Percentiles rank a stretch among this genome's conserved stretches.
Conservation (phyloP, 2,329 filamentous ascomycete genomes). For the Penicillium verrucosum region DNA sequence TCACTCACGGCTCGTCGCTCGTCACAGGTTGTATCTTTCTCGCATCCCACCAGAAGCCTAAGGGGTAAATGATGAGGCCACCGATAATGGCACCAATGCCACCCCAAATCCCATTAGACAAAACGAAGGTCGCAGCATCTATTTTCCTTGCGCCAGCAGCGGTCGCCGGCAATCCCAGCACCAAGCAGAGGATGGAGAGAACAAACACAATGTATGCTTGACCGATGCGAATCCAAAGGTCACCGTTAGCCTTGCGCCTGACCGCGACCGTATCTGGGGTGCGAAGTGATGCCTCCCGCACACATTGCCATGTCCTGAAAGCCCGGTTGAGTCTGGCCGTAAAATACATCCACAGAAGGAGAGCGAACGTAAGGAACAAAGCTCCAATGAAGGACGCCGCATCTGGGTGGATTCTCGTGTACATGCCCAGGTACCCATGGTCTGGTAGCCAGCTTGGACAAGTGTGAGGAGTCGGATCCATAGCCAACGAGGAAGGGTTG, state of each 20-base stretch:
- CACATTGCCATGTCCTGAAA: background rate
- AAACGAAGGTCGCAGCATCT: background rate
- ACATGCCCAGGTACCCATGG: background rate
- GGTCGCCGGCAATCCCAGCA: background rate
- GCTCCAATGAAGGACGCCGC: background rate
- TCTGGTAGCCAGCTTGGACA: background rate
- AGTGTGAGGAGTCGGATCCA: fast-evolving
- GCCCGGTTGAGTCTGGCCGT: fast-evolving
- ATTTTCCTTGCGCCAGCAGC: background rate
- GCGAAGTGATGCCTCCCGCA: background rate
- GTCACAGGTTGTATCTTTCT: background rate
- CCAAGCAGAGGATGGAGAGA: background rate
- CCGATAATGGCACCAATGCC: background rate
- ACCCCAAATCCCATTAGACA: background rate
- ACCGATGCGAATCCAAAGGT: background rate
- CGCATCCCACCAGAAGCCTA: background rate
- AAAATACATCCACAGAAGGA: background rate
- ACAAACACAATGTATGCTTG: background rate
- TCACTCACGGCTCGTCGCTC: background rate
- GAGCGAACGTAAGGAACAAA: background rate
- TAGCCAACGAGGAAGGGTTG: background rate
- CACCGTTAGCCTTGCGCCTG: background rate
- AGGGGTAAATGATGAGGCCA: background rate
- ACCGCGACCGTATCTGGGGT: background rate
- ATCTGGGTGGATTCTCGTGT: background rate